phyloP scores from a whole-genome alignment of 441 rosid genomes.

The Jatropha multifida region DNA sequence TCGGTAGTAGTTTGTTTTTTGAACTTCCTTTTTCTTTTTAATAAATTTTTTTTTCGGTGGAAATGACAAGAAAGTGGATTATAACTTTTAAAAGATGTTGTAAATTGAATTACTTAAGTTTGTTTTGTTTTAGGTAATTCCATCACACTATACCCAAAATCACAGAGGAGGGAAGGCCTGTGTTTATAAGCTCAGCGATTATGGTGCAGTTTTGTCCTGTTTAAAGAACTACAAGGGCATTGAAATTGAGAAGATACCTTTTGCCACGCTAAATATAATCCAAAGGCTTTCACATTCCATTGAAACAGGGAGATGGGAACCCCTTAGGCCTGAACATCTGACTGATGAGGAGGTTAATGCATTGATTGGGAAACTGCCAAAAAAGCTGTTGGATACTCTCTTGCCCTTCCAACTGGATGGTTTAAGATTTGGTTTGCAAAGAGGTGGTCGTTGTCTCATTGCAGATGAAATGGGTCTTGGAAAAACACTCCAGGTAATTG shows the following conservation, averaged over 20 bases:
- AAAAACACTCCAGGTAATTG: slow-evolving; percentile 81
- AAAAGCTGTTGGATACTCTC: slow-evolving; percentile 51
- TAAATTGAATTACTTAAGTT: neutral
- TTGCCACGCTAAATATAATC: slow-evolving; percentile 68
- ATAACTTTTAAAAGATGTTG: neutral
- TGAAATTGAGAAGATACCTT: slow-evolving; percentile 74
- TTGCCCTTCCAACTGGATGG: slow-evolving; percentile 93
- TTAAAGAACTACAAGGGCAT: slow-evolving; percentile 54
- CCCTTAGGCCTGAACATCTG: slow-evolving; percentile 78
- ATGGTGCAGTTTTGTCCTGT: slow-evolving; percentile 56
- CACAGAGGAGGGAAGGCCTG: slow-evolving; percentile 75
- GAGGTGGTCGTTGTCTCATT: slow-evolving; percentile 94
- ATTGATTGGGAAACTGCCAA: slow-evolving; percentile 61
- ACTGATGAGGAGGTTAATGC: slow-evolving; percentile 61
- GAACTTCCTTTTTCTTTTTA: neutral
- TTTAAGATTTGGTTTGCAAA: slow-evolving; percentile 65
- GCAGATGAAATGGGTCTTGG: slow-evolving; percentile 99
- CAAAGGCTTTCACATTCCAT: slow-evolving; percentile 62
- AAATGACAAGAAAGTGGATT: neutral
- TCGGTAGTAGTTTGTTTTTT: neutral
- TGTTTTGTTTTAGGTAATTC: slow-evolving; percentile 46
- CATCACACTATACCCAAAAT: slow-evolving; percentile 77
- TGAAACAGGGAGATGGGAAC: slow-evolving; percentile 63
- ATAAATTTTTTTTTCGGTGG: neutral
- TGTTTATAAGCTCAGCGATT: slow-evolving; percentile 73